These are phyloP conservation scores for Hydrangea macrophylla DNA, from an alignment of 148 eudicot species.

Conservation along the genomic window DNA sequence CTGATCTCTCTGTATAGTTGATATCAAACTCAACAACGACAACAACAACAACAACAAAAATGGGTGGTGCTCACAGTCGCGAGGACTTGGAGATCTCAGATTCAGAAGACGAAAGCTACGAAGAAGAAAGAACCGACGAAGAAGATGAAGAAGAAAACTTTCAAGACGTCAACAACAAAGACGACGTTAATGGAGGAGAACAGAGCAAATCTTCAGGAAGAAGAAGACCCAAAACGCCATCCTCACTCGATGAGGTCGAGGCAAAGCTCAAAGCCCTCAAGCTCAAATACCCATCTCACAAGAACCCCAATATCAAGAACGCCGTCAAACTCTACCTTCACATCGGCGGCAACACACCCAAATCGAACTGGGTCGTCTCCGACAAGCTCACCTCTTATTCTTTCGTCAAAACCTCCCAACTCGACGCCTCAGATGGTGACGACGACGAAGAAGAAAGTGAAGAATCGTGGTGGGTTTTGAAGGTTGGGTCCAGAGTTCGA, in stretches of 20 bases:
- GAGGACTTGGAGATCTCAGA: slow-evolving; percentile 60
- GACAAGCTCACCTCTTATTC: slow-evolving; percentile 36
- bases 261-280: slow-evolving; percentile 60
- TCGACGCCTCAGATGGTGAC: neutral
- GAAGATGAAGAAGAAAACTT: slow-evolving; percentile 24
- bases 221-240: slow-evolving; percentile 33
- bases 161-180: slow-evolving; percentile 30
- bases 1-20: neutral
- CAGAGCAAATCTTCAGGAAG: slow-evolving; percentile 16
- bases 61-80: slow-evolving; percentile 68
- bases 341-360: slow-evolving; percentile 47
- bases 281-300: slow-evolving; percentile 49
- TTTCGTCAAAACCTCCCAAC: slow-evolving; percentile 25
- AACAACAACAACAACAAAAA: slow-evolving; percentile 8
- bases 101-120: slow-evolving; percentile 47
- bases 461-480: slow-evolving; percentile 37
- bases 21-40: neutral
- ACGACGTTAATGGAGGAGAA: slow-evolving; percentile 23
- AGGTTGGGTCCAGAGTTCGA: slow-evolving; percentile 43
- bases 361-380: slow-evolving; percentile 55
- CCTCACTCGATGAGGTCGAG: slow-evolving; percentile 62
- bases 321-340: slow-evolving; percentile 57
- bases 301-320: slow-evolving; percentile 29
- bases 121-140: slow-evolving; percentile 8
- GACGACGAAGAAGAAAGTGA: slow-evolving; percentile 16